Evolutionary conservation across 768 basidiomycete species (phyloP), one percentile per base, ranked within the genome.

Genomic region (Mycena crocata): DNA sequence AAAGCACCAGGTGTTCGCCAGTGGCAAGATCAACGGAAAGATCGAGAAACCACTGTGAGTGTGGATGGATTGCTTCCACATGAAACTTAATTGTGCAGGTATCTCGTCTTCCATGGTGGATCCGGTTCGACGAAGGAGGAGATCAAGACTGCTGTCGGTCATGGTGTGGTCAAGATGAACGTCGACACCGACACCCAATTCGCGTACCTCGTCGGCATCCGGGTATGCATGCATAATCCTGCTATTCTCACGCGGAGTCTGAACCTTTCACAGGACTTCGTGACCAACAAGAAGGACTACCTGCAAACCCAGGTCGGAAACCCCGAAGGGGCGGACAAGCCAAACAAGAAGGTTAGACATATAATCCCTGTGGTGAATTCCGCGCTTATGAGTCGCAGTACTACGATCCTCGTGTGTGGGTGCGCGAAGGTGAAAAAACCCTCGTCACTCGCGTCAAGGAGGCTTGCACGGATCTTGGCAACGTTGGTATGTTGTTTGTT

Each of bases 131-230:
- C 93, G 71, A 95, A 95, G 82, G 92, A 96, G 50, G 98, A 99
- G 82, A 99, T 99, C 83, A 85, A 84, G 73, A 94, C 91, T 50
- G 97, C 96, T 63, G 98, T 99, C 71, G 75, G 81, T 57, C 87
- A 96, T 78, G 97, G 97, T 75, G 97, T 98, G 44, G 91, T 99
- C 77, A 99, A 99, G 87, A 99, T 99, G 96, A 98, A 99, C 84
- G 95, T 98, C 65, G 95, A 97, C 79, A 98, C 96, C 65, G 93
- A 96, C 81, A 93, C 92, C 19, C 94, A 96, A 77, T 96, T 90
- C 77, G 96, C 97, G 14, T 98, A 98, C 82, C 88, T 97, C 64
- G 70, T 75, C 62, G 95, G 96, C 75, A 93, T 96, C 80, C 85
- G 93, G 74, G 90, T 91, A 78, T 46, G 84, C 75, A 45, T 45